These are phyloP conservation scores for Xylariales sp. DNA, from an alignment of 2,329 filamentous ascomycete species.

Conservation along the genomic window DNA sequence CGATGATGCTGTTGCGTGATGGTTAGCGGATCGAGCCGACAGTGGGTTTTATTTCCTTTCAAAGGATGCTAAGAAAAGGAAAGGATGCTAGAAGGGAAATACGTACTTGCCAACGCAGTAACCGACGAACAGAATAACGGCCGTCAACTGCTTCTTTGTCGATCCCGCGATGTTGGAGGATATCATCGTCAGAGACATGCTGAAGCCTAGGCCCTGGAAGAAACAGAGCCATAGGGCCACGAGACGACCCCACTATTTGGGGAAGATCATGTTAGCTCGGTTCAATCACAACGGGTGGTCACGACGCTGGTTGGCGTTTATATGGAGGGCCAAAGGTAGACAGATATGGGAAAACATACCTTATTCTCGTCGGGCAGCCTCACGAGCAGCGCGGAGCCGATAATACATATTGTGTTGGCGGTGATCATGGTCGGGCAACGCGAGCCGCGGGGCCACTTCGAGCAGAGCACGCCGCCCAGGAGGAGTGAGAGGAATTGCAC, in stretches of 20 bases:
- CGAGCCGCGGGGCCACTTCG: constrained; percentile 60
- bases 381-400: constrained; percentile 64
- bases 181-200: constrained; percentile 50
- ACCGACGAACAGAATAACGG: constrained; percentile 47
- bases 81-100: background rate
- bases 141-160: constrained; percentile 51
- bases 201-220: constrained; percentile 51
- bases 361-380: constrained; percentile 62
- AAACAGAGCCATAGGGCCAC: constrained; percentile 65
- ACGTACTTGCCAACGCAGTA: constrained; percentile 50
- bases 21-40: constrained; percentile 5
- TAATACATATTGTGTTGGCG: constrained; percentile 66
- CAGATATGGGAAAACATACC: constrained; percentile 35
- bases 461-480: constrained; percentile 62
- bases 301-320: background rate
- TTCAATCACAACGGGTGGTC: background rate
- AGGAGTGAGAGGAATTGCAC: constrained; percentile 67
- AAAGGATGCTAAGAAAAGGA: background rate
- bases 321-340: background rate
- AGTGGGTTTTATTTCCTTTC: background rate
- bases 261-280: background rate
- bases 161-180: constrained; percentile 51
- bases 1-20: constrained; percentile 45
- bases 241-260: constrained; percentile 62
- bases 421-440: constrained; percentile 67